Evolutionary conservation across 805 yeast species (phyloP).

Genomic region (Wickerhamiella shivajii): DNA sequence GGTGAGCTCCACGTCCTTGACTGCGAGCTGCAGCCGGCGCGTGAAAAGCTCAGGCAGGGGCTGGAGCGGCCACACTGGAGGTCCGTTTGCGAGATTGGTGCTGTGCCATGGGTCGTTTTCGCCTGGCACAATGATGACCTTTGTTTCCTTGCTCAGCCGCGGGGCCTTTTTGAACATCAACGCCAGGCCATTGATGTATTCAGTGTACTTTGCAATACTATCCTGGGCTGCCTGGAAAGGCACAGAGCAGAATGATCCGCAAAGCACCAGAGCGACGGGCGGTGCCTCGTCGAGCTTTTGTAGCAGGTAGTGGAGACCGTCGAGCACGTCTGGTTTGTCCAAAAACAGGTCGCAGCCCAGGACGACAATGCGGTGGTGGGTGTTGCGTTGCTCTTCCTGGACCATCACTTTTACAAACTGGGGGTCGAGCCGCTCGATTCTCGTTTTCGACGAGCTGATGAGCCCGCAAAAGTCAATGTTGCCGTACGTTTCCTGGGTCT

Average conservation of each 20-base stretch:
- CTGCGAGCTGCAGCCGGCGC: constrained; percentile 45
- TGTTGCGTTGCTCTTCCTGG: constrained; percentile 39
- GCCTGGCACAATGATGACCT: constrained; percentile 72
- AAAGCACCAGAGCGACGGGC: constrained; percentile 60
- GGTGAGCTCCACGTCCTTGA: constrained; percentile 38
- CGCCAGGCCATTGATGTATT: constrained; percentile 62
- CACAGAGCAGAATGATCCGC: constrained; percentile 63
- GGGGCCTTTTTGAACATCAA: constrained; percentile 46
- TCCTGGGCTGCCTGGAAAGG: constrained; percentile 38
- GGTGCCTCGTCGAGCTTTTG: constrained; percentile 35
- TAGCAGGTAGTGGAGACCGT: constrained; percentile 53
- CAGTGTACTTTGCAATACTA: constrained; percentile 33
- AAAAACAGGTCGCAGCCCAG: constrained; percentile 64
- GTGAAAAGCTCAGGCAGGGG: constrained; percentile 61
- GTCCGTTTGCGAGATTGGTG: constrained; percentile 42
- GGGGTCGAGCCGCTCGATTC: constrained; percentile 40
- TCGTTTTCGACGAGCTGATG: constrained; percentile 23
- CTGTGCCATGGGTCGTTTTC: constrained; percentile 90
- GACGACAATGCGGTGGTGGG: constrained; percentile 45
- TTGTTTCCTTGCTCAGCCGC: constrained; percentile 34
- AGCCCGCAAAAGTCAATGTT: constrained; percentile 54
- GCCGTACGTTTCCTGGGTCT: constrained; percentile 58
- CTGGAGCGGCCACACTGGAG: constrained; percentile 55
- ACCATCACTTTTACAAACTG: constrained; percentile 40
- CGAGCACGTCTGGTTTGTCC: constrained; percentile 43